Evolutionary conservation across 2,329 filamentous ascomycete genomes (phyloP), one percentile per base, ranked within the genome.

Genomic region (Podosphaera leucotricha): DNA sequence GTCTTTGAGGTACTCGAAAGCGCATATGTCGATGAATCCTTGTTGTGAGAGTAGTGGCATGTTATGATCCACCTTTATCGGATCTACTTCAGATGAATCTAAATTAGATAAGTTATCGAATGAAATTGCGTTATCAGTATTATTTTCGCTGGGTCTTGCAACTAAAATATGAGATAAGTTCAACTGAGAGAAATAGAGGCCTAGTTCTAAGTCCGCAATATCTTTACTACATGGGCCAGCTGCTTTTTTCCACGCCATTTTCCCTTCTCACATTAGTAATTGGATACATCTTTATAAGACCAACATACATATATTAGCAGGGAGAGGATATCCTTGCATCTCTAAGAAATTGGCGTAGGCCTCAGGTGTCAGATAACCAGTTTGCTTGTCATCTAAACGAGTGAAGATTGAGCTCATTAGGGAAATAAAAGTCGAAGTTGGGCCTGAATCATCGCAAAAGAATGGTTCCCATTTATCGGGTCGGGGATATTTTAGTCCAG

Each of bases 401-500:
- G 8, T 22, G 18, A 47, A 47, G 13, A 47, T 35, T 26, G 43
- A 28, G 16, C 22, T 26, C 41, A 46, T 44, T 24, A 44, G n/a
- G 13, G 41, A 35, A 10, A 46, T 37, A 35, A 44, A 46, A 16
- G 40, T 22, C 15, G 26, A 30, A 15, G 41, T 22, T 18, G 45
- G 45, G 16, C 6, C 48, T 3, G 43, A 44, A 8, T 52, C 46
- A 1, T 41, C 39, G 16, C 48, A 48, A 24, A 53, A 54, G 11
- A 55, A 43, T 2, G 51, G 47, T 38, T 47, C 46, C 53, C 53
- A 55, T 24, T 38, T 47, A 5, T 44, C 42, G 22, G 52, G 53
- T 22, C 44, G 43, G 22, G 49, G 43, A 19, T 53, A 50, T 16
- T 44, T 44, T 15, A 48, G 48, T 15, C 40, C 47, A 5, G 36